phyloP scores from a whole-genome alignment of 179 eudicot species.

The Beta lomatogona region DNA sequence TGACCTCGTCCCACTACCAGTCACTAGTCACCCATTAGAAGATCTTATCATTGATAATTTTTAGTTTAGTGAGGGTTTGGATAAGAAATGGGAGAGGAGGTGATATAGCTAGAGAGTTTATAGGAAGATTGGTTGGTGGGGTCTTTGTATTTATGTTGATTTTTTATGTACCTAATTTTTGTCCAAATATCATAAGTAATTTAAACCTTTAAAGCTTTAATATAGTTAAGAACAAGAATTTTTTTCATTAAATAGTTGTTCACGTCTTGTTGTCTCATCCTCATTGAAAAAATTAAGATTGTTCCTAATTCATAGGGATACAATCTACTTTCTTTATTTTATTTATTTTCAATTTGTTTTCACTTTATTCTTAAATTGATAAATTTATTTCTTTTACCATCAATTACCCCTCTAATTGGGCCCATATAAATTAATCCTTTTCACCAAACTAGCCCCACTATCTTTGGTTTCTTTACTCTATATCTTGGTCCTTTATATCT shows the following conservation, averaged over 20 bases:
- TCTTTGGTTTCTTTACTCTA: too few species aligned
- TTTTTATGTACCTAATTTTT: background rate
- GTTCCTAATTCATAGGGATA: background rate
- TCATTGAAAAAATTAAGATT: background rate
- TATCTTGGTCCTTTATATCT: too few species aligned
- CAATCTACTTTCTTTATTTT: too few species aligned
- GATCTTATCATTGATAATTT: background rate
- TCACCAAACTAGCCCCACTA: too few species aligned
- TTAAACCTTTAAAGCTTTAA: background rate
- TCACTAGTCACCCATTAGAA: background rate
- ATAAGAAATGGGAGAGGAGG: background rate
- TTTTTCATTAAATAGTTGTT: background rate
- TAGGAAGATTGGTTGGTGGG: conserved; percentile 3
- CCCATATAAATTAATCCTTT: too few species aligned
- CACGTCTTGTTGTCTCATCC: background rate
- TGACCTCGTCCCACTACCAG: background rate
- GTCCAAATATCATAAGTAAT: background rate
- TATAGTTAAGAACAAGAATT: too few species aligned
- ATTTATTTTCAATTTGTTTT: too few species aligned
- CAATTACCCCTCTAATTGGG: too few species aligned
- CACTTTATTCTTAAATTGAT: too few species aligned
- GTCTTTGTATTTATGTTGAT: too few species aligned
- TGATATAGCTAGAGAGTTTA: background rate
- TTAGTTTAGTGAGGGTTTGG: background rate
- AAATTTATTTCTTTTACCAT: too few species aligned